Conservation (phyloP, 768 basidiomycete genomes). For the Hypsizygus marmoreus region DNA sequence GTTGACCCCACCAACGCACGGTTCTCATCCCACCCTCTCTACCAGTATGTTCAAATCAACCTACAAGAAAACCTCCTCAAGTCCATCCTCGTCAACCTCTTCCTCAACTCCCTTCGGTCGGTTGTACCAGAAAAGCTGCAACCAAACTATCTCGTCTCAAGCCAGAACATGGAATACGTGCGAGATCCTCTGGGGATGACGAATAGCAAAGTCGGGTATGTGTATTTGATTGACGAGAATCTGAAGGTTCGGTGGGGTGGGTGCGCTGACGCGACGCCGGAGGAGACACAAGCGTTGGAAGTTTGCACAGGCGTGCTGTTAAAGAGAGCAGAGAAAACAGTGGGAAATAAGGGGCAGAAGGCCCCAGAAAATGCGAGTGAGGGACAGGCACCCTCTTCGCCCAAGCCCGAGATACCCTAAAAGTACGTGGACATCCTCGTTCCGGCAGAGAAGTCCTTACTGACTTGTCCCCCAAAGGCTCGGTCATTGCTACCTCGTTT, state of each 20-base stretch:
- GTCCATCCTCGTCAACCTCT: slow-evolving; percentile 85
- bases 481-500: too few species aligned
- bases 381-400: too few species aligned
- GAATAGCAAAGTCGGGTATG: slow-evolving; percentile 90
- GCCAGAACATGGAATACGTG: slow-evolving; percentile 83
- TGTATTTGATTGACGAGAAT: slow-evolving; percentile 87
- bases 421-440: too few species aligned
- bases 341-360: slow-evolving; percentile 1
- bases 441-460: too few species aligned
- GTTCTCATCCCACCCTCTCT: slow-evolving; percentile 57
- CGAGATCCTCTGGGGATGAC: slow-evolving; percentile 85
- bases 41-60: slow-evolving; percentile 84
- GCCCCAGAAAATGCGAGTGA: background rate
- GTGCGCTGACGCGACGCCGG: slow-evolving; percentile 77
- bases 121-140: slow-evolving; percentile 66
- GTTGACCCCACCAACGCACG: slow-evolving; percentile 53
- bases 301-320: slow-evolving; percentile 71
- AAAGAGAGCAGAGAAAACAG: slow-evolving; percentile 48
- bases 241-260: slow-evolving; percentile 90
- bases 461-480: too few species aligned
- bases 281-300: slow-evolving; percentile 71
- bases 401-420: too few species aligned
- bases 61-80: slow-evolving; percentile 94
- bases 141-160: slow-evolving; percentile 74
- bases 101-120: slow-evolving; percentile 71